Conservation (phyloP, 2,329 filamentous ascomycete genomes). For the Ceratocystis lukuohia region DNA sequence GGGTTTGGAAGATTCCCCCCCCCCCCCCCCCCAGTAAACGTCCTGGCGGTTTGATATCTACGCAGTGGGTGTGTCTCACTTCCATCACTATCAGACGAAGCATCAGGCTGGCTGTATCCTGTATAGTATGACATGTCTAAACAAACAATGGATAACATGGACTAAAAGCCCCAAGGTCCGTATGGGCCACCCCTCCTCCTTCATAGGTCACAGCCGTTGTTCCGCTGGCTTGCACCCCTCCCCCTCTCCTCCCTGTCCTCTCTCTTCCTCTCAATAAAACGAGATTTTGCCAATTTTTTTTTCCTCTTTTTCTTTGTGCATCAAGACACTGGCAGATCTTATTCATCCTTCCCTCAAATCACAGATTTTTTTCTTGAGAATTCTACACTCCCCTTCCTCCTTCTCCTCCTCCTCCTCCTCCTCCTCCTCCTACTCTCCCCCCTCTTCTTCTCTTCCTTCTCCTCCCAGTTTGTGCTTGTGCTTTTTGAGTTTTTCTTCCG, state of each 20-base stretch:
- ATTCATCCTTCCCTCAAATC: conserved; percentile 5
- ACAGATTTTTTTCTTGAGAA: conserved; percentile 3
- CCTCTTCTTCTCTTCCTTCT: not conserved
- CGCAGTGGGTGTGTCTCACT: not conserved
- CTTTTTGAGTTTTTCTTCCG: conserved; percentile 6
- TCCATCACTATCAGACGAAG: not conserved
- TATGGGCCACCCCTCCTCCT: not conserved
- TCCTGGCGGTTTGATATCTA: not conserved
- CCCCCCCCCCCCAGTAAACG: not conserved
- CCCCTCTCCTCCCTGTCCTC: not conserved
- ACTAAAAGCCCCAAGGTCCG: not conserved
- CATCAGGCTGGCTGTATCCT: not conserved
- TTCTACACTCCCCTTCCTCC: conserved; percentile 11
- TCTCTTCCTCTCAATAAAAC: not conserved
- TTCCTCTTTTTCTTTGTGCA: not conserved
- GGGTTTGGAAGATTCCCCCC: not conserved
- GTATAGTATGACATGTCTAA: not conserved
- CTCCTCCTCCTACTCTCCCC: not conserved
- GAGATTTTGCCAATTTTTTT: not conserved
- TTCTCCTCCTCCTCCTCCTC: not conserved
- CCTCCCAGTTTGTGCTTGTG: conserved; percentile 4
- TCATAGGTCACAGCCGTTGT: not conserved
- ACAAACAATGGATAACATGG: not conserved
- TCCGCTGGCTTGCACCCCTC: not conserved
- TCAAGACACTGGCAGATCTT: conserved; percentile 7